Base-by-base conservation (phyloP, 495 filamentous ascomycete species). In the Polyplosphaeria fusca region DNA sequence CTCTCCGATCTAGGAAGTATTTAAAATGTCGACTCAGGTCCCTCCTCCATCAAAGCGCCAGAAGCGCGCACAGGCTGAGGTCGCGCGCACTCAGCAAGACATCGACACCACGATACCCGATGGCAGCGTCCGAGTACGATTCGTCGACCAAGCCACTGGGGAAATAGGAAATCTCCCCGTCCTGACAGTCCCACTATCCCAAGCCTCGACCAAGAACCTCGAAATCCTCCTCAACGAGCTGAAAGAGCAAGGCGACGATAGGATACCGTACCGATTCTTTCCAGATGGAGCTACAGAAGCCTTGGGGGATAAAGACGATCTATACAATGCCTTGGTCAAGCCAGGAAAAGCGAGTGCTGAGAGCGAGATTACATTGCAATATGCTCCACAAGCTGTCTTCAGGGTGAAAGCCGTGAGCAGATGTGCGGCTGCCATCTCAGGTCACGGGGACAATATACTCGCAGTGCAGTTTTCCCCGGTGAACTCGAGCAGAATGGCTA, bases 21-120 rank as follows among this genome's bases (percentile, higher is more conserved):
- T n/a, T 35, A 35, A 7, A 48, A 98, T 99, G 94, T 83, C 94
- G 32, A 99, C 93, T 2, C 72, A 93, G 16, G 69, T 85, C 26
- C 94, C 94, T 14, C 94, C 91, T 19, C 94, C 93, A 37, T 89
- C 85, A 47, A 99, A 97, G 74, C 84, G 91, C 43, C 89, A 95
- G 64, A 86, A 85, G 71, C 81, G 83, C 35, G 91, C 85, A 40
- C 79, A 79, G 44, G 78, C 86, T 19, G 87, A 92, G 58, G 84
- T 83, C 67, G 80, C 86, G 14, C 73, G 79, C 54, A 76, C 83
- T 41, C 89, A 95, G 60, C 86, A 94, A 70, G 84, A 91, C 71
- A 79, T 92, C 22, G 46, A 50, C 52, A 71, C 86, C 5, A 76
- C 80, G 25, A 79, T 79, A 50, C 86, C 87, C 2, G 78, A 81